Conservation (phyloP, 139 green algal genomes). For the Gonium pectorale region DNA sequence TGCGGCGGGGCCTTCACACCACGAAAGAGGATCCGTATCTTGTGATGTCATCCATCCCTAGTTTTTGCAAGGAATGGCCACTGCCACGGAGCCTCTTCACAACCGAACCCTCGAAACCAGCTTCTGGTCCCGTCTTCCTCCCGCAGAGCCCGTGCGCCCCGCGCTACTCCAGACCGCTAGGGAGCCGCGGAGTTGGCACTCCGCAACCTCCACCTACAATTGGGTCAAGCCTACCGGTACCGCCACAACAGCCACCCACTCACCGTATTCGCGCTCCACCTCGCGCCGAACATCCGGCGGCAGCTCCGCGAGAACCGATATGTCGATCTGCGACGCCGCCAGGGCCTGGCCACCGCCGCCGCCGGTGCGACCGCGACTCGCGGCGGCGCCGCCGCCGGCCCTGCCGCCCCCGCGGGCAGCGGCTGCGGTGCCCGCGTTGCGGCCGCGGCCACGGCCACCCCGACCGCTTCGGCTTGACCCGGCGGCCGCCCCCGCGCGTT, state of each 20-base stretch:
- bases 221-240: too few relatives aligned
- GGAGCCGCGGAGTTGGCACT: too few relatives aligned
- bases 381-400: background rate
- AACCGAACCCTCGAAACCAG: too few relatives aligned
- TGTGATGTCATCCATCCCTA: too few relatives aligned
- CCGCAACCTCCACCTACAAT: too few relatives aligned
- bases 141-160: too few relatives aligned
- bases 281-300: constrained; percentile 74
- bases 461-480: background rate
- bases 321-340: constrained; percentile 76
- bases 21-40: too few relatives aligned
- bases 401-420: background rate
- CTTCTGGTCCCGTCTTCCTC: too few relatives aligned
- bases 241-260: background rate
- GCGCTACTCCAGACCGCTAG: too few relatives aligned
- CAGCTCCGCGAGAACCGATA: constrained; percentile 74
- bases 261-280: constrained; percentile 76
- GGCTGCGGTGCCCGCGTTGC: background rate
- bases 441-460: background rate
- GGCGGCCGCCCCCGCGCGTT: background rate
- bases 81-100: too few relatives aligned
- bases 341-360: constrained; percentile 44
- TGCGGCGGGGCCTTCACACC: too few relatives aligned
- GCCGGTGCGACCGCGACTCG: background rate
- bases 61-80: too few relatives aligned